Conservation (phyloP, 192 early-diverging fungal genomes). For the Gamsiella multidivaricata region DNA sequence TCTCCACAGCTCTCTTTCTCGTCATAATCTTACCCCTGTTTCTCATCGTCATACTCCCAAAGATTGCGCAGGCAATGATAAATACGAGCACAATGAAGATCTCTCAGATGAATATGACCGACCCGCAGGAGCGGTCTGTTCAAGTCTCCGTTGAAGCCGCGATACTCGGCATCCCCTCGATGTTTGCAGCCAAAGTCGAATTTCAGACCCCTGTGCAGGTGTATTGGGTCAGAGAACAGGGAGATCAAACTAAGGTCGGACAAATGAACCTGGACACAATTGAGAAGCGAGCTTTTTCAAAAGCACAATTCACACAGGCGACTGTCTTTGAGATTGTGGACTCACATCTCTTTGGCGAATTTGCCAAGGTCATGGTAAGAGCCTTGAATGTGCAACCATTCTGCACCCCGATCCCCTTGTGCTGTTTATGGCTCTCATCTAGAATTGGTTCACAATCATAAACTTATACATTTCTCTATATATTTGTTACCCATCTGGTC, state of each 20-base stretch:
- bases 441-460: constrained; percentile 1
- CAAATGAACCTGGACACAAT: constrained; percentile 22
- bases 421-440: background rate
- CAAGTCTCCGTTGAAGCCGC: constrained; percentile 44
- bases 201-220: constrained; percentile 56
- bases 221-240: constrained; percentile 31
- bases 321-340: constrained; percentile 38
- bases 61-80: constrained; percentile 58
- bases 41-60: constrained; percentile 62
- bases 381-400: background rate
- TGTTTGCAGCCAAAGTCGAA: constrained; percentile 58
- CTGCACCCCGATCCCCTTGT: background rate
- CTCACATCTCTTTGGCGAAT: constrained; percentile 44
- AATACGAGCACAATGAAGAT: constrained; percentile 55
- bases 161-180: constrained; percentile 53
- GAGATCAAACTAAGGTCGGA: constrained; percentile 6
- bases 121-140: constrained; percentile 25
- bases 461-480: background rate
- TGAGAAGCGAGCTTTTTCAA: constrained; percentile 26
- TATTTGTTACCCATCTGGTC: no score
- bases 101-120: constrained; percentile 49
- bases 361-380: constrained; percentile 48
- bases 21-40: constrained; percentile 59
- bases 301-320: constrained; percentile 26
- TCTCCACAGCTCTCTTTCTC: constrained; percentile 44